phyloP scores from a whole-genome alignment of 768 basidiomycete species.

The Auricularia sp. region DNA sequence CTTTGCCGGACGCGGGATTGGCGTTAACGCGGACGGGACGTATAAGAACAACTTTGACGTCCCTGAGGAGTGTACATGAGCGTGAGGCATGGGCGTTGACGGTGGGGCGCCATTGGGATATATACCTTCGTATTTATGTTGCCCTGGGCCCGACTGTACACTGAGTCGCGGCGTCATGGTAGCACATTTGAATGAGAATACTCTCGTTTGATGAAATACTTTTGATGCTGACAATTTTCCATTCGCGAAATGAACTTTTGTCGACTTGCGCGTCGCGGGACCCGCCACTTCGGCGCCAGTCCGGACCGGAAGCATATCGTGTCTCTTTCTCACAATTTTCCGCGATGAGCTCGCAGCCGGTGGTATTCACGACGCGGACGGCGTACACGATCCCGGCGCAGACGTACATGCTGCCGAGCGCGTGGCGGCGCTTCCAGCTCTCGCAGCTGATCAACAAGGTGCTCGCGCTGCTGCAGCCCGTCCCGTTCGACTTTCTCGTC shows the following conservation, averaged over 20 bases:
- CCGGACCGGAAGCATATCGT: too few relatives aligned
- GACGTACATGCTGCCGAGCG: slow-evolving; percentile 84
- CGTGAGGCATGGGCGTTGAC: too few relatives aligned
- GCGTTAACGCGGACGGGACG: slow-evolving; percentile 26
- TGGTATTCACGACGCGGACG: slow-evolving; percentile 64
- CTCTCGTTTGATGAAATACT: too few relatives aligned
- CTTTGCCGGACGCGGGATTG: slow-evolving; percentile 43
- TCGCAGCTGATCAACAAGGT: slow-evolving; percentile 97
- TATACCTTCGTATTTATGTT: too few relatives aligned
- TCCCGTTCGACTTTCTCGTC: slow-evolving; percentile 91
- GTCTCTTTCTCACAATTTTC: not conserved
- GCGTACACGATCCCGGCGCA: slow-evolving; percentile 69
- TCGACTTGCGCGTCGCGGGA: too few relatives aligned
- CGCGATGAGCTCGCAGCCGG: slow-evolving; percentile 24
- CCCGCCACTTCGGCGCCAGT: too few relatives aligned
- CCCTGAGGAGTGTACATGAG: not conserved
- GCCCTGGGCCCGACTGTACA: too few relatives aligned
- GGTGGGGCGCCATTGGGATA: too few relatives aligned
- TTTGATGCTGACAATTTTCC: too few relatives aligned
- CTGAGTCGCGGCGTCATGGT: too few relatives aligned
- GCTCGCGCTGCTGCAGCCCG: slow-evolving; percentile 54
- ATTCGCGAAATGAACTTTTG: too few relatives aligned
- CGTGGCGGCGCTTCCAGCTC: slow-evolving; percentile 92
- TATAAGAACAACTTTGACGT: slow-evolving; percentile 14
- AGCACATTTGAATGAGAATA: too few relatives aligned